A percentile compares a stretch with the other conserved stretches of the same genome.
Evolutionary conservation across 495 filamentous ascomycete species (phyloP).

Genomic region (Mytilinidion resinicola): DNA sequence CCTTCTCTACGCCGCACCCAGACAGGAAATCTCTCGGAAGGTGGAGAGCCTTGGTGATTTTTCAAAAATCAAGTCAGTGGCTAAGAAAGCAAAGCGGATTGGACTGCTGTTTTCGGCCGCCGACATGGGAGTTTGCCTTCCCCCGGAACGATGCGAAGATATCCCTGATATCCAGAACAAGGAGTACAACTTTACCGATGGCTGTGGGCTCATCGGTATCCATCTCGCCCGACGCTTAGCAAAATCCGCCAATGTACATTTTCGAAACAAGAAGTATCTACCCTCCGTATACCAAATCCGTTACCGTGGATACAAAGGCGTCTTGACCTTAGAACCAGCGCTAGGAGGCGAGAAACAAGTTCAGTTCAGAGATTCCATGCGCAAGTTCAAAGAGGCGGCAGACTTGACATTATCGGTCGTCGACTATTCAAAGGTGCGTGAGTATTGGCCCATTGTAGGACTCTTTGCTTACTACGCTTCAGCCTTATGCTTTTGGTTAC

Average conservation of each 20-base stretch:
- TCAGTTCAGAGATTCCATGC: conserved; percentile 48
- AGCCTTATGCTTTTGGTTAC: conserved; percentile 46
- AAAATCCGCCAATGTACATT: conserved; percentile 35
- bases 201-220: conserved; percentile 43
- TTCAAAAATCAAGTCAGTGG: conserved; percentile 46
- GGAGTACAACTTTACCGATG: conserved; percentile 47
- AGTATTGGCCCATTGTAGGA: neutral
- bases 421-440: conserved; percentile 42
- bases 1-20: conserved; percentile 41
- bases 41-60: conserved; percentile 45
- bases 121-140: conserved; percentile 35
- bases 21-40: conserved; percentile 35
- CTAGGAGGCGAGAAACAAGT: conserved; percentile 35
- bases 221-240: conserved; percentile 37
- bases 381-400: conserved; percentile 42
- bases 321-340: conserved; percentile 41
- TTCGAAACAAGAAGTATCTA: conserved; percentile 40
- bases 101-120: conserved; percentile 46
- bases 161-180: conserved; percentile 42
- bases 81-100: conserved; percentile 47
- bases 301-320: conserved; percentile 49
- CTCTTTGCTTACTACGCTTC: neutral
- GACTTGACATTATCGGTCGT: conserved; percentile 45
- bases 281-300: conserved; percentile 49
- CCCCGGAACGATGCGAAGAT: conserved; percentile 41